phyloP scores from a whole-genome alignment of 2,329 filamentous ascomycete genomes.

The Rhynchosporium graminicola region DNA sequence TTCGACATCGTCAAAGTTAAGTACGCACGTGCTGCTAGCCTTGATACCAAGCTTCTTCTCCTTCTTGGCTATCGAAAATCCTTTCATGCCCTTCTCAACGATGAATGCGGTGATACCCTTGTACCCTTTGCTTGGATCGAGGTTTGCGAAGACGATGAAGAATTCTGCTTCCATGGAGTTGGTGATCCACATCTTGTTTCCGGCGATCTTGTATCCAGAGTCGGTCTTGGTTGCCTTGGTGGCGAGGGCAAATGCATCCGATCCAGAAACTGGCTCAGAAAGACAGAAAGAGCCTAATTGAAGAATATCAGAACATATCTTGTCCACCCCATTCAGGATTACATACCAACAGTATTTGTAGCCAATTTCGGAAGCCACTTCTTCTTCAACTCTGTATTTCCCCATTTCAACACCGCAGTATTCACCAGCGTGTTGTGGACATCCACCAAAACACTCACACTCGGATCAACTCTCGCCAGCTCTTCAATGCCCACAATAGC shows the following conservation, averaged over 20 bases:
- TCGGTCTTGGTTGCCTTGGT: slow-evolving; percentile 85
- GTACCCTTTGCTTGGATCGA: slow-evolving; percentile 90
- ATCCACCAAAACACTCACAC: slow-evolving; percentile 91
- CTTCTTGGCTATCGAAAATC: slow-evolving; percentile 97
- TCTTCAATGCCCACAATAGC: slow-evolving; percentile 98
- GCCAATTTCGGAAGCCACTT: slow-evolving; percentile 88
- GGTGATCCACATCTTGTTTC: slow-evolving; percentile 99
- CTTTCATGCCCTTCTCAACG: slow-evolving; percentile 84
- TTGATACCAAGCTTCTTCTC: slow-evolving; percentile 99
- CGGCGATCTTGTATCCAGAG: slow-evolving; percentile 82
- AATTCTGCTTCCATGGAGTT: slow-evolving; percentile 92
- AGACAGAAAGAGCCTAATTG: slow-evolving; percentile 76
- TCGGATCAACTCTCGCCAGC: slow-evolving; percentile 89
- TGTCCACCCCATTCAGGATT: background rate
- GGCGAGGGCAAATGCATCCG: slow-evolving; percentile 91
- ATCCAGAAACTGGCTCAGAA: slow-evolving; percentile 89
- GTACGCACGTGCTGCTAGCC: slow-evolving; percentile 92
- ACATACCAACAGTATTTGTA: slow-evolving; percentile 73
- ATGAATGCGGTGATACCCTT: slow-evolving; percentile 96
- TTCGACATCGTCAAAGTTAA: slow-evolving; percentile 96
- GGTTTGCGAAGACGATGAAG: slow-evolving; percentile 97
- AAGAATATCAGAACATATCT: slow-evolving; percentile 16
- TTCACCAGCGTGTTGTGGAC: slow-evolving; percentile 99
- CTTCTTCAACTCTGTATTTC: slow-evolving; percentile 73
- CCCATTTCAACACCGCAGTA: slow-evolving; percentile 86